Conservation (phyloP, 768 basidiomycete genomes). For the Naganishia onofrii region DNA sequence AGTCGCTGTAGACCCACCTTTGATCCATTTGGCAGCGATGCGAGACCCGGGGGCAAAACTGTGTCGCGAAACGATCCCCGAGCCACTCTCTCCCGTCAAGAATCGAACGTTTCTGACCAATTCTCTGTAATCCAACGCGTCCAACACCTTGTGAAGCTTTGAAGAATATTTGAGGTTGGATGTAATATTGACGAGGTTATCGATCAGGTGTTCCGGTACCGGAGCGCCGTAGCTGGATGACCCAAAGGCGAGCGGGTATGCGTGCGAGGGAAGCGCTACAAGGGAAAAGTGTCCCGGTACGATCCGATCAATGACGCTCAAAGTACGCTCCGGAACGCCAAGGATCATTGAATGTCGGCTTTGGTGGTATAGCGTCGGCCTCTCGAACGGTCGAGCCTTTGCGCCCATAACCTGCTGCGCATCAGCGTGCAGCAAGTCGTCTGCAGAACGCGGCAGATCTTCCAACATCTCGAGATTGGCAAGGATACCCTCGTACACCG, state of each 20-base stretch:
- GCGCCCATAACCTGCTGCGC: not conserved
- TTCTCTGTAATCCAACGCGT: conserved; percentile 62
- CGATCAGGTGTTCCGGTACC: conserved; percentile 61
- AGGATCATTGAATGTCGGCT: conserved; percentile 42
- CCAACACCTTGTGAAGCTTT: conserved; percentile 65
- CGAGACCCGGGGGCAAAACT: conserved; percentile 69
- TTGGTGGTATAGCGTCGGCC: conserved; percentile 27
- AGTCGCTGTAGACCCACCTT: conserved; percentile 53
- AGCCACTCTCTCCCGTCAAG: conserved; percentile 77
- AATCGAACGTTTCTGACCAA: conserved; percentile 72
- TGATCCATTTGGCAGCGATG: conserved; percentile 72
- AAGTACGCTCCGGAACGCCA: conserved; percentile 36
- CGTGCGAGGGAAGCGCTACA: conserved; percentile 12
- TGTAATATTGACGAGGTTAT: conserved; percentile 63
- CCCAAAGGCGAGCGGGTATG: conserved; percentile 67
- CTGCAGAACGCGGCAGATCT: not conserved
- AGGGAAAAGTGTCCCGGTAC: conserved; percentile 27
- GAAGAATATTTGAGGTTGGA: conserved; percentile 66
- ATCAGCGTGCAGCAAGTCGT: not conserved
- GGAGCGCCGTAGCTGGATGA: conserved; percentile 53
- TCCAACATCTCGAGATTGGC: not conserved
- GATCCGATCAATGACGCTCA: conserved; percentile 50
- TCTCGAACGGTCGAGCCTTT: conserved; percentile 28
- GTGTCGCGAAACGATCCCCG: conserved; percentile 74
- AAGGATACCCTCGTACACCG: conserved; percentile 22